A percentile compares a stretch with the other conserved stretches of the same genome.
These are phyloP conservation scores for Globisporangium irregulare DNA, from an alignment of 352 stramenopile genomes.

Conservation along the genomic window DNA sequence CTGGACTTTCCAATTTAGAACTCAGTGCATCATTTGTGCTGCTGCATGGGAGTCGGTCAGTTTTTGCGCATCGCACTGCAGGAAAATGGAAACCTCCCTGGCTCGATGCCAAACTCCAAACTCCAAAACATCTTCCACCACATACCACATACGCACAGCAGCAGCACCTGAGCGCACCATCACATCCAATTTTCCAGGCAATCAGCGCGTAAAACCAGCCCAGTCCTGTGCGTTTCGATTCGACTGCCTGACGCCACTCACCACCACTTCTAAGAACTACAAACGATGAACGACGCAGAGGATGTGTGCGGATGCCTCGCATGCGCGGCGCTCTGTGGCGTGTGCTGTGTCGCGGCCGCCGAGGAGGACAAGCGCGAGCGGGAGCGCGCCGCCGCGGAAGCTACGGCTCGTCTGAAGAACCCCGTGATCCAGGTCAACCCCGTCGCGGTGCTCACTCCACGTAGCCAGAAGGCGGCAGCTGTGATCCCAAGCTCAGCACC, in stretches of 20 bases:
- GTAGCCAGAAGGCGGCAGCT: conserved; percentile 29
- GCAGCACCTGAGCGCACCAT: neutral
- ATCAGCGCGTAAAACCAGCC: neutral
- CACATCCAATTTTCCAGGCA: conserved; percentile 7
- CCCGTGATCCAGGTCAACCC: conserved; percentile 65
- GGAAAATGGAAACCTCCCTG: conserved; percentile 9
- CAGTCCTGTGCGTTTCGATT: neutral
- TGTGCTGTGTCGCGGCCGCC: conserved; percentile 72
- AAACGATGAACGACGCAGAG: conserved; percentile 69
- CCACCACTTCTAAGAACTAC: neutral
- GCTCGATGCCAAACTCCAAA: neutral
- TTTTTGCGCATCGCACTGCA: neutral
- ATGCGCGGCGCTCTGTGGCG: conserved; percentile 67
- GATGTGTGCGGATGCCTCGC: conserved; percentile 72
- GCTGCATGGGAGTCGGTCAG: neutral
- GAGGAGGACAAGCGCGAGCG: conserved; percentile 82
- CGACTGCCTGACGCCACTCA: neutral
- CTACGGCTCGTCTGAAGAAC: conserved; percentile 41
- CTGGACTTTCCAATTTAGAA: neutral
- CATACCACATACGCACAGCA: neutral
- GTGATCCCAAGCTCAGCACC: neutral
- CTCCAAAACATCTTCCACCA: neutral
- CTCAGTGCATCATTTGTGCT: neutral
- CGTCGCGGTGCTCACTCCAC: conserved; percentile 48
- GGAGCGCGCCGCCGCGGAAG: conserved; percentile 41